Percentiles rank a stretch among this genome's conserved stretches.
Conservation (phyloP, 2,329 filamentous ascomycete species). For the Fusarium mangiferae region DNA sequence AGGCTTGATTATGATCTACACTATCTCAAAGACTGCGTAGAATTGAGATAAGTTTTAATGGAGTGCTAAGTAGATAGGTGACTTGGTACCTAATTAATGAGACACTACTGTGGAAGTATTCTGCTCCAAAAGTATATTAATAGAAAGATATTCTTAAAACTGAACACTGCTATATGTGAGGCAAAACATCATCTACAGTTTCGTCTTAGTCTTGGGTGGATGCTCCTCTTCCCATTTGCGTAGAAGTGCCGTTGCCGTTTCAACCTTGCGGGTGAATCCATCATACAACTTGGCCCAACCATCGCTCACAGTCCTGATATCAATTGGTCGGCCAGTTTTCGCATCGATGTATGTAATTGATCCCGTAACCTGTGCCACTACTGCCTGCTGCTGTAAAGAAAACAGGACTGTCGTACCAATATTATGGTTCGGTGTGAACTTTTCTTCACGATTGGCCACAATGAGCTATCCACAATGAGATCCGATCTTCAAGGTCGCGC, state of each 20-base stretch:
- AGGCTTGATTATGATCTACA: not conserved
- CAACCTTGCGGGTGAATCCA: not conserved
- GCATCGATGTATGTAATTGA: not conserved
- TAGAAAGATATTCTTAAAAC: not conserved
- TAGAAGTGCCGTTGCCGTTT: not conserved
- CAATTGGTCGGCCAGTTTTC: not conserved
- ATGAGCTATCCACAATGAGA: not conserved
- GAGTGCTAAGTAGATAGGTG: not conserved
- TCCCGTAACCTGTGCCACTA: not conserved
- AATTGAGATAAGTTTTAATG: fast-evolving
- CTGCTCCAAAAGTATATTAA: fast-evolving
- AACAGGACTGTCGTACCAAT: not conserved
- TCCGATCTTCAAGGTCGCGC: too few species aligned
- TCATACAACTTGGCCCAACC: not conserved
- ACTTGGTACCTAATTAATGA: too few species aligned
- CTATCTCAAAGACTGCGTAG: not conserved
- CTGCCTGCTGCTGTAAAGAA: not conserved
- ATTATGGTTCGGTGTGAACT: not conserved
- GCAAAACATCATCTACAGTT: fast-evolving
- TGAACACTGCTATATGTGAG: fast-evolving
- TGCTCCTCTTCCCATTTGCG: not conserved
- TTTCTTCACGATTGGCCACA: not conserved
- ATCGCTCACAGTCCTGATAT: not conserved
- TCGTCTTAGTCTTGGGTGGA: not conserved
- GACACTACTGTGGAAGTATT: fast-evolving